phyloP scores from a whole-genome alignment of 176 grass and related monocot genomes.

The Hsuehochloa calcarea region DNA sequence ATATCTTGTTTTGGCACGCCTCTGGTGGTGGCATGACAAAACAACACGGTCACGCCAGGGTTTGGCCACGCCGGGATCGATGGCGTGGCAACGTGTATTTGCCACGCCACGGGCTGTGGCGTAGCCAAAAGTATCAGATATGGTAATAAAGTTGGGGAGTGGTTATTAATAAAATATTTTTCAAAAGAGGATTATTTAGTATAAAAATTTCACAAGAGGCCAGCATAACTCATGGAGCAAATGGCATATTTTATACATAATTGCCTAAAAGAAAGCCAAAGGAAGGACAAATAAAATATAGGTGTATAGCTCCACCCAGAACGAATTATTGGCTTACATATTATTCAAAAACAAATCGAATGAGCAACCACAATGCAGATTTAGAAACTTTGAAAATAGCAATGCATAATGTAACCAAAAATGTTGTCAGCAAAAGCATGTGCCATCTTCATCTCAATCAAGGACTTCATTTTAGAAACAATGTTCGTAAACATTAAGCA shows the following conservation, averaged over 20 bases:
- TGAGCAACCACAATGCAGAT: not conserved
- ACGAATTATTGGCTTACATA: not conserved
- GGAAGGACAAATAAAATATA: not conserved
- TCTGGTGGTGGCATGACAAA: too few species aligned
- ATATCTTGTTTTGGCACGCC: too few species aligned
- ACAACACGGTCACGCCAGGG: too few species aligned
- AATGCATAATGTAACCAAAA: not conserved
- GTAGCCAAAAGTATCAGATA: too few species aligned
- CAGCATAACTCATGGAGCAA: constrained; percentile 20
- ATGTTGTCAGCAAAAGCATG: not conserved
- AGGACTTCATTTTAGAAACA: not conserved
- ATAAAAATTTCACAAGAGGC: too few species aligned
- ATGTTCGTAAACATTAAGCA: not conserved
- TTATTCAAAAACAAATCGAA: not conserved
- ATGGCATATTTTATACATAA: not conserved
- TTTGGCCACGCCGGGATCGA: too few species aligned
- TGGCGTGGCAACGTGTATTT: too few species aligned
- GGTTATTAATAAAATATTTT: too few species aligned
- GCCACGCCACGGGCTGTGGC: too few species aligned
- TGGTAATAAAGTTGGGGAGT: too few species aligned
- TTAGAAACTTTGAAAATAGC: not conserved
- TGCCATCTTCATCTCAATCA: not conserved
- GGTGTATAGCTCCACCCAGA: not conserved
- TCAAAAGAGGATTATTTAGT: too few species aligned
- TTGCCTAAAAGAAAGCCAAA: constrained; percentile 1